These are phyloP conservation scores for Apophysomyces sp. DNA, from an alignment of 371 early-diverging fungal species.

Conservation along the genomic window DNA sequence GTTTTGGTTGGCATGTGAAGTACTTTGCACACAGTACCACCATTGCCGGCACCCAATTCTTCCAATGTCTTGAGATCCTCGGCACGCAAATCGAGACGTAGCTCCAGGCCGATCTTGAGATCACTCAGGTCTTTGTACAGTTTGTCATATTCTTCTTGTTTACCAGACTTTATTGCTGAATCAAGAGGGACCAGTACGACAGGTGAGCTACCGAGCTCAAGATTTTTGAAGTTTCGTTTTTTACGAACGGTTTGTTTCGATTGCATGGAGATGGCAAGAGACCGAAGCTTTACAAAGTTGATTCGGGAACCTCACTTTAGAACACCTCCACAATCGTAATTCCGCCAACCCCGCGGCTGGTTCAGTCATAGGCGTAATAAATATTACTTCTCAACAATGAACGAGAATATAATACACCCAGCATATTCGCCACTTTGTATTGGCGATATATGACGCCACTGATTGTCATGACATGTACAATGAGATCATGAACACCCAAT, in stretches of 20 bases:
- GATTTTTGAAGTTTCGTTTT: constrained; percentile 76
- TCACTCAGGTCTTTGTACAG: constrained; percentile 27
- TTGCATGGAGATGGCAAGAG: not conserved
- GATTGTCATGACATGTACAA: too few species aligned
- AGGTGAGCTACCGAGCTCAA: constrained; percentile 54
- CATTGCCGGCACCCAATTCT: constrained; percentile 82
- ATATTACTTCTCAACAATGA: too few species aligned
- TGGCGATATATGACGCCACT: too few species aligned
- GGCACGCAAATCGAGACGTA: constrained; percentile 65
- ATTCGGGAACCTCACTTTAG: too few species aligned
- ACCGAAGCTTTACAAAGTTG: too few species aligned
- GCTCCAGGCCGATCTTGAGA: constrained; percentile 68
- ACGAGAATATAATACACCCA: too few species aligned
- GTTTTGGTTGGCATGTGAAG: constrained; percentile 68
- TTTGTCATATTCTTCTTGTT: constrained; percentile 25
- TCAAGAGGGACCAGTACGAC: constrained; percentile 18
- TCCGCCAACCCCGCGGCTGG: too few species aligned
- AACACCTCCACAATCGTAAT: too few species aligned
- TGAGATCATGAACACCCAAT: too few species aligned
- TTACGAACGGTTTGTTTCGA: constrained; percentile 39
- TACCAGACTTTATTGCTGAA: constrained; percentile 14
- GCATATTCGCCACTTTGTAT: too few species aligned
- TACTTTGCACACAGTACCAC: constrained; percentile 75
- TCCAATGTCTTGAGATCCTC: constrained; percentile 74
- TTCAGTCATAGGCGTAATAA: too few species aligned